Evolutionary conservation across 73 alveolate species (phyloP), one percentile per base, ranked within the genome.

Genomic region (Symbiodinium natans): DNA sequence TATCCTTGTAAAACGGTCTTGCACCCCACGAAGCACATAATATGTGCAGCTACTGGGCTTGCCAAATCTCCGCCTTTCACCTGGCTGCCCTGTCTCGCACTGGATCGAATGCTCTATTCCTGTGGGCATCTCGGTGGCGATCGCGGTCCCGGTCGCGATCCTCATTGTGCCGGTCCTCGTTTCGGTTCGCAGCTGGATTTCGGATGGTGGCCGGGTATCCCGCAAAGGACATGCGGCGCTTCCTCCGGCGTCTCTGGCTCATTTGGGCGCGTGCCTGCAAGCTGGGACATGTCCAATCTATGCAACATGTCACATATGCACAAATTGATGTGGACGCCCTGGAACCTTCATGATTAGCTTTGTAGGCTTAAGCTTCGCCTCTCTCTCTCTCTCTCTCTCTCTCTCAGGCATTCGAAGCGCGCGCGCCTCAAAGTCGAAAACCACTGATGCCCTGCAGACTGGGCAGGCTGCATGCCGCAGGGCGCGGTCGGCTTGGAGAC

Each of bases 391-490:
- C 68, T 5, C 71, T 15, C 23, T 11, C 2, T 52, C 71, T 29
- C 31, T 4, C 1, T 23, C 21, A 13, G n/a, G n/a, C n/a, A 52
- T 13, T 19, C 71, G 41, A 5, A 10, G 19, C 83, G 21, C 83
- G 19, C 40, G 17, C 21, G 11, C 83, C 34, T 71, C 3, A 21
- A 71, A 71, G 34, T 27, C 83, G 41, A 71, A 31, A 29, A 31
- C 83, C 40, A 31, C 34, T 5, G 39, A 31, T 21, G 39, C 83
- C 83, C 40, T 71, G 83, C 83, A 71, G 40, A 71, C 39, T 23
- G 83, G 83, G 83, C 83, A 71, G 27, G 83, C 39, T 2, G 83
- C 83, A 6, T 71, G 71, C 23, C 71, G 71, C 71, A 52, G 71
- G 23, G 71, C 3, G 17, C 71, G 25, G 71, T 52, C 71, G 71